phyloP scores from a whole-genome alignment of 2,329 filamentous ascomycete species.

The Aspergillus amoenus region DNA sequence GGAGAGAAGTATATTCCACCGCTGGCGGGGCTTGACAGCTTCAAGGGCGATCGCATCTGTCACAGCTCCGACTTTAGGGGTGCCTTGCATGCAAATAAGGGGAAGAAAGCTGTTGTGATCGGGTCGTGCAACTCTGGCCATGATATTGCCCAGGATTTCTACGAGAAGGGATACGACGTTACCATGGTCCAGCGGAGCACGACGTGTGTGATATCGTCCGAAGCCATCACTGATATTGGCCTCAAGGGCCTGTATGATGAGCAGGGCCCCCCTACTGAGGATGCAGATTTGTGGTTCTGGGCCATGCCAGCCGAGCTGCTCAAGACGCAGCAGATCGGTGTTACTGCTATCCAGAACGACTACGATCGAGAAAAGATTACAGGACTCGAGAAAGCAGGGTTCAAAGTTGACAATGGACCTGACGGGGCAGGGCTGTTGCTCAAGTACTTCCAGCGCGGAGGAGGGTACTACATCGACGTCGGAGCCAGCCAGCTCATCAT shows the following conservation, averaged over 20 bases:
- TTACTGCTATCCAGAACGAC: slow-evolving; percentile 39
- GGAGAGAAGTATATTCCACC: slow-evolving; percentile 59
- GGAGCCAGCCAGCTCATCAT: slow-evolving; percentile 62
- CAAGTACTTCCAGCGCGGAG: slow-evolving; percentile 66
- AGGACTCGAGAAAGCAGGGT: slow-evolving; percentile 57
- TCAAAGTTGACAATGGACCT: slow-evolving; percentile 59
- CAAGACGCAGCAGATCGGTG: slow-evolving; percentile 57
- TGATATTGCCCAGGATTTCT: slow-evolving; percentile 68
- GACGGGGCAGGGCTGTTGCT: slow-evolving; percentile 57
- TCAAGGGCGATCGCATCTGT: slow-evolving; percentile 59
- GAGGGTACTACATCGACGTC: slow-evolving; percentile 71
- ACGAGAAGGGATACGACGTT: slow-evolving; percentile 64
- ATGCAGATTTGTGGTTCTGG: slow-evolving; percentile 63
- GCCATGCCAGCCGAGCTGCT: slow-evolving; percentile 59
- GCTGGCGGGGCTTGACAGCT: slow-evolving; percentile 52
- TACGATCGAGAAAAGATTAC: slow-evolving; percentile 38
- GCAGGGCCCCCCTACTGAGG: slow-evolving; percentile 58
- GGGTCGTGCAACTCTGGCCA: slow-evolving; percentile 69
- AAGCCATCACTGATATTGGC: slow-evolving; percentile 53
- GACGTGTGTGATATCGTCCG: slow-evolving; percentile 63
- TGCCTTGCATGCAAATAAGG: slow-evolving; percentile 45
- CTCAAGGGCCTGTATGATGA: slow-evolving; percentile 53
- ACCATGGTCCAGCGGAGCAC: slow-evolving; percentile 39
- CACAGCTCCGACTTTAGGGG: slow-evolving; percentile 63
- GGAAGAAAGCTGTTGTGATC: slow-evolving; percentile 64